phyloP scores from a whole-genome alignment of 257 asterid genomes.

The Petunia axillaris region DNA sequence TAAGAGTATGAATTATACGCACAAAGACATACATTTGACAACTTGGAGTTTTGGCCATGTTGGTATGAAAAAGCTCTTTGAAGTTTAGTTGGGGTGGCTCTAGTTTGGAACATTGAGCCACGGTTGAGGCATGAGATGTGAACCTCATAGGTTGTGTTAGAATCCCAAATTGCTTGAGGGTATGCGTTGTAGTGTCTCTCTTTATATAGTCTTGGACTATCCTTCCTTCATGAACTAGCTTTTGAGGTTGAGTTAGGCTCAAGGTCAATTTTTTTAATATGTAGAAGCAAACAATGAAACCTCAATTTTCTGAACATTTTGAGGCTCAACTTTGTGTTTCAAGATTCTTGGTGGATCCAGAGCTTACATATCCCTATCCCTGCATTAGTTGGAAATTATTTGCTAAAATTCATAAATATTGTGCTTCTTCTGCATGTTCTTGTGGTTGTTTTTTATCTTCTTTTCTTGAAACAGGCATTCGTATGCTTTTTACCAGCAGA shows the following conservation, averaged over 20 bases:
- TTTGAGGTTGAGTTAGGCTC: neutral
- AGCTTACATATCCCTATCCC: neutral
- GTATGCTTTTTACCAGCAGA: neutral
- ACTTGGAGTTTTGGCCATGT: neutral
- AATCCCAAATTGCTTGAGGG: conserved; percentile 17
- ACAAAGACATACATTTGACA: neutral
- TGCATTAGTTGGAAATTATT: neutral
- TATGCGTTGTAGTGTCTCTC: neutral
- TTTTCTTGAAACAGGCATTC: neutral
- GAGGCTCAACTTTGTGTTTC: neutral
- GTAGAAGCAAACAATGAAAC: neutral
- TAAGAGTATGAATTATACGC: neutral
- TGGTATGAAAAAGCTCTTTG: neutral
- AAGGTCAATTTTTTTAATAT: neutral
- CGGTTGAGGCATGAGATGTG: neutral
- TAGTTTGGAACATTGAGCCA: conserved; percentile 10
- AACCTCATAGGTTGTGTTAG: conserved; percentile 19
- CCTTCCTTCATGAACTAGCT: neutral
- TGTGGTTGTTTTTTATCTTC: conserved; percentile 21
- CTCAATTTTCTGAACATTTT: neutral
- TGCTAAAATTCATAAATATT: neutral
- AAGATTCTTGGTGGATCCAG: neutral
- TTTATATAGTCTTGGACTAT: neutral
- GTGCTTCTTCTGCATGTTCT: conserved; percentile 23
- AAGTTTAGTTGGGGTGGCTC: neutral